phyloP scores from a whole-genome alignment of 1,139 yeast genomes.

The Pichia sp. region DNA sequence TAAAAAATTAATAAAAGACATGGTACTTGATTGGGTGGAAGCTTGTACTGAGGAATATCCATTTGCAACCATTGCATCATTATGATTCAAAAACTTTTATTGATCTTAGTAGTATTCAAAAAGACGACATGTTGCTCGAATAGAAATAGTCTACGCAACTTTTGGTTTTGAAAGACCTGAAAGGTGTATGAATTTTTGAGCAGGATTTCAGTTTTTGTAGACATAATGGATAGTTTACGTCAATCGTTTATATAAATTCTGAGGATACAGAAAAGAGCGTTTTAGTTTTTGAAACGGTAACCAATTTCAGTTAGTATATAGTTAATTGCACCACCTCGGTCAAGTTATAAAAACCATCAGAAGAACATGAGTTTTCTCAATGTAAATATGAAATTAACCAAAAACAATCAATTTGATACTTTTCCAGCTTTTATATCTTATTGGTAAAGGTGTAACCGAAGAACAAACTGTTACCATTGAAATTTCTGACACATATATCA shows the following conservation, averaged over 20 bases:
- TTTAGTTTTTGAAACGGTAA: background rate
- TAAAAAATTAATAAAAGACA: background rate
- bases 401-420: background rate
- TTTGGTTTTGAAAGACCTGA: background rate
- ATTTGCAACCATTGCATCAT: background rate
- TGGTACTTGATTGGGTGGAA: conserved; percentile 1
- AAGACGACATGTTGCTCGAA: background rate
- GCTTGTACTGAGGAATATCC: background rate
- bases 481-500: background rate
- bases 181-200: background rate
- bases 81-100: background rate
- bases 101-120: background rate
- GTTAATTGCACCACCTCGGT: background rate
- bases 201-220: background rate
- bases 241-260: background rate
- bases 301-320: background rate
- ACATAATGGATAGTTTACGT: background rate
- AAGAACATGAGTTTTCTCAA: background rate
- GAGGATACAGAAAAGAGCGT: background rate
- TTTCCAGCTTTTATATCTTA: background rate
- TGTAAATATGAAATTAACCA: background rate
- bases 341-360: background rate
- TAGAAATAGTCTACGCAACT: background rate
- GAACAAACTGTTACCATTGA: too few relatives aligned
- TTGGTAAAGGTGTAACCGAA: too few relatives aligned